Evolutionary conservation across 768 basidiomycete species (phyloP), one percentile per base, ranked within the genome.

Genomic region (Tylopilus sp.): DNA sequence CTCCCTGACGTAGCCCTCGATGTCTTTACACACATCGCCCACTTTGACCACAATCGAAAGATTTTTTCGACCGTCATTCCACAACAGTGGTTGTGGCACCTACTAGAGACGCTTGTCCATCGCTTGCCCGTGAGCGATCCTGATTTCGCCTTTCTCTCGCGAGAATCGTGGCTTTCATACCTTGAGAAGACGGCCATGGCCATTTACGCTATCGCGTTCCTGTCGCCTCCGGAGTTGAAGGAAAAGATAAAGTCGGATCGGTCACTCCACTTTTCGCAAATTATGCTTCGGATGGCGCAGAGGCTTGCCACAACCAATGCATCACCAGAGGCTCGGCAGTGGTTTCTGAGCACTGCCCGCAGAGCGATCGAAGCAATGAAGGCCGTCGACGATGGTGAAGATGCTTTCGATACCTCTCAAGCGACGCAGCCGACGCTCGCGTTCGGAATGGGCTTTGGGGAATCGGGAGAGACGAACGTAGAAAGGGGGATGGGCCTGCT

Each of bases 371-470:
- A 93, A 68, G 76, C 86, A 3, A 76, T 91, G 78, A 90, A 89
- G 67, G 71, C 89, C 31, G 71, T 93, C 50, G 90, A 93, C 65
- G 86, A 85, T 57, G 84, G 76, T 11, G 81, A 82, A 58, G 90
- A 92, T 64, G 76, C 80, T 33, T 87, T 89, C 57, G 89, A 90
- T 63, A 80, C 78, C 6, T 75, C 84, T 3, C 82, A 85, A 57
- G 69, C 82, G 19, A 71, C 72, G 19, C 75, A 75, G 45, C 78
- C 89, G 6, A 79, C 81, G 4, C 76, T 92, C 46, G 76, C 86
- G 6, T 92, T 91, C 65, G 90, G 89, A n/a, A 87, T 92, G 79
- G 90, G 88, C 14, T 91, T 86, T 62, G 82, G 86, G 2, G 91
- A 91, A 64, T 77, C 80, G 38, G 83, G 81, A 9, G 87, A 90